Conservation (phyloP, 306 rosid species). For the Amphicarpaea edgeworthii region DNA sequence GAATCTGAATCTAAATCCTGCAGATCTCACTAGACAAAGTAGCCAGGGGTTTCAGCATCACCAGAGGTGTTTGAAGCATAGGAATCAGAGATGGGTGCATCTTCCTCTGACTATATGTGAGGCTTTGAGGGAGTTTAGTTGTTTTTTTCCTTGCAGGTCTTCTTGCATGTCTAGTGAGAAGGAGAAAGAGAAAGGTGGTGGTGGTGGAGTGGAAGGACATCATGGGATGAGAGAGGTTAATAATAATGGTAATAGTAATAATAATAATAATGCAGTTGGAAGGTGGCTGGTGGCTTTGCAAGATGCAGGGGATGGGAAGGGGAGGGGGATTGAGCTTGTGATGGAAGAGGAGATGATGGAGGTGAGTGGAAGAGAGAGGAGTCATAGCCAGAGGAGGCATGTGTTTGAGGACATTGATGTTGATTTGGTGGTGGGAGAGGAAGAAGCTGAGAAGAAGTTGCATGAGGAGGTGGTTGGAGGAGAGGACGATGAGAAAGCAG, state of each 20-base stretch:
- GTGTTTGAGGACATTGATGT: conserved; percentile 79
- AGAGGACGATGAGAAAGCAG: conserved; percentile 64
- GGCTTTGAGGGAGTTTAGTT: conserved; percentile 85
- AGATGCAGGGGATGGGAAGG: conserved; percentile 72
- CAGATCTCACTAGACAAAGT: conserved; percentile 56
- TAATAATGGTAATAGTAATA: no score
- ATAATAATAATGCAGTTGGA: conserved; percentile 54
- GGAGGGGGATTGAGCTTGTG: conserved; percentile 70
- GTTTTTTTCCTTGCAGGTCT: conserved; percentile 85
- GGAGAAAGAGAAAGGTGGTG: conserved; percentile 49
- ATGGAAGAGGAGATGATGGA: conserved; percentile 51
- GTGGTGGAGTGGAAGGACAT: background rate
- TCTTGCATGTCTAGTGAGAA: conserved; percentile 60
- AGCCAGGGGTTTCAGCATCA: conserved; percentile 53
- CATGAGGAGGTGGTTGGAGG: conserved; percentile 28
- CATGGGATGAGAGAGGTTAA: conserved; percentile 54
- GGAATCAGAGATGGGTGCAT: conserved; percentile 91
- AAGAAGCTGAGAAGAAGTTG: conserved; percentile 39
- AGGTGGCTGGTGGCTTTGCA: conserved; percentile 83
- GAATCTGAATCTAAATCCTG: conserved; percentile 26
- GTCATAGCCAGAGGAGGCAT: conserved; percentile 68
- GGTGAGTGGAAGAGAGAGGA: conserved; percentile 36
- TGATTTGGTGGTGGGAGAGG: conserved; percentile 52
- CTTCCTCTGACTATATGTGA: conserved; percentile 89
- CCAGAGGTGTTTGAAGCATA: conserved; percentile 58